Base-by-base conservation (phyloP, 139 green algal species). In the Pseudopediastrum boryanum region DNA sequence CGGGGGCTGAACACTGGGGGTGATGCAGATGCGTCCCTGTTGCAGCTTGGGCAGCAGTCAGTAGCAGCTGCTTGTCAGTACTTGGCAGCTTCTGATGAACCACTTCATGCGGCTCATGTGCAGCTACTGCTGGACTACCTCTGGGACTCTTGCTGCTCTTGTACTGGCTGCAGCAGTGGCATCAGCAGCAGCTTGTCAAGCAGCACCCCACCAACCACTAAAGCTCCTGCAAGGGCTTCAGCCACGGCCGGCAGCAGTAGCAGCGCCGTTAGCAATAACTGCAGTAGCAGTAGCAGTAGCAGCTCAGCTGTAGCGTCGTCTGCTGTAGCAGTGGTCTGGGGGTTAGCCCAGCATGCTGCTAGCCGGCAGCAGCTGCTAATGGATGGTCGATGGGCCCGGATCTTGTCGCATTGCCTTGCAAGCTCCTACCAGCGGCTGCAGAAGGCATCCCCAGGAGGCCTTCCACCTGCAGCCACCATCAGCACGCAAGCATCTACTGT, bases 291-390 rank as follows among this genome's bases (percentile, higher is more conserved):
- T 35, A 59, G 21, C 43, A 2, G 38, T 54, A 46, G 31, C 43
- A n/a, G n/a, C n/a, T n/a, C n/a, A 23, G 39, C n/a, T 75, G 67
- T 46, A 63, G 13, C 69, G 25, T 62, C 46, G 35, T 76, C 63
- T 76, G 69, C 48, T 65, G 69, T n/a, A n/a, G n/a, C 48, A 21
- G 50, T 19, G 23, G 25, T 76, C 46, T 76, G 69, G 69, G 44
- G 69, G n/a, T 36, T 76, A 50, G 51, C 46, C 21, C 69, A 65
- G 69, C 69, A 76, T 38, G 36, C 56, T 6, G 8, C 63, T 21
- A 33, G 48, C 19, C 69, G 64, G 5, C 69, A 48, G 48, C 69
- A 48, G 46, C 69, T 76, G 46, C 31, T 76, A 23, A 35, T 65
- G 10, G 69, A 76, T 36, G 69, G 69, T 35, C 46, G 69, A 21